These are phyloP conservation scores for Fusarium sublunatum DNA, from an alignment of 2,329 filamentous ascomycete species.

Conservation along the genomic window DNA sequence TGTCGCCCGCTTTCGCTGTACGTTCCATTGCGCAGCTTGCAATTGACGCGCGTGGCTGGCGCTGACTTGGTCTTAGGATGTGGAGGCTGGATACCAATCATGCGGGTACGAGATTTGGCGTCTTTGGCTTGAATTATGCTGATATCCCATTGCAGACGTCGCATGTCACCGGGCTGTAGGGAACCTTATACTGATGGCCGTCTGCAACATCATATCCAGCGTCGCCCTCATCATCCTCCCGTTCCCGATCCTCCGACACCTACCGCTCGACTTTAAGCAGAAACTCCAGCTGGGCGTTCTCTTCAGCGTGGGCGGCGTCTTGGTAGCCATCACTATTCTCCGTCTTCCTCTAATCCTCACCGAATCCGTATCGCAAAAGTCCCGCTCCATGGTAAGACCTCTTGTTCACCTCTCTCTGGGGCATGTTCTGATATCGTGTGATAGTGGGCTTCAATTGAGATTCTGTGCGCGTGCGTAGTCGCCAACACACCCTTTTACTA, in stretches of 20 bases:
- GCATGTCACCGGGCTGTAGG: conserved; percentile 43
- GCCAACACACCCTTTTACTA: conserved; percentile 49
- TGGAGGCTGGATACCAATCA: conserved; percentile 29
- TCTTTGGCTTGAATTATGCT: conserved; percentile 2
- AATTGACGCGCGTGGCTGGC: neutral
- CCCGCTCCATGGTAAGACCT: conserved; percentile 45
- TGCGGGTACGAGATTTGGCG: conserved; percentile 11
- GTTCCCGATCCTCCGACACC: conserved; percentile 47
- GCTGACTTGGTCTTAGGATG: conserved; percentile 25
- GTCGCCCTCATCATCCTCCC: conserved; percentile 48
- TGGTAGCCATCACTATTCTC: conserved; percentile 47
- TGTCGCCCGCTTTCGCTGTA: conserved; percentile 45
- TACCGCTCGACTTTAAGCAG: conserved; percentile 30
- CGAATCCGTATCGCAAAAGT: conserved; percentile 45
- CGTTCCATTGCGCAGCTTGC: neutral
- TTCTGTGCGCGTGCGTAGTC: conserved; percentile 49
- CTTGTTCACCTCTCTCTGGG: fast-evolving
- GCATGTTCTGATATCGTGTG: neutral
- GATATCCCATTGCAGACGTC: conserved; percentile 8
- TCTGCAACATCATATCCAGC: conserved; percentile 48
- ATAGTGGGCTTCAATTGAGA: conserved; percentile 50
- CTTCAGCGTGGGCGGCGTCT: conserved; percentile 45
- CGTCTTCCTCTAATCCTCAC: conserved; percentile 48
- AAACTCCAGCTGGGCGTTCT: conserved; percentile 42
- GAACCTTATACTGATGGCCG: conserved; percentile 47